Evolutionary conservation across 805 yeast genomes (phyloP).

Genomic region (Hanseniaspora jakobsenii): DNA sequence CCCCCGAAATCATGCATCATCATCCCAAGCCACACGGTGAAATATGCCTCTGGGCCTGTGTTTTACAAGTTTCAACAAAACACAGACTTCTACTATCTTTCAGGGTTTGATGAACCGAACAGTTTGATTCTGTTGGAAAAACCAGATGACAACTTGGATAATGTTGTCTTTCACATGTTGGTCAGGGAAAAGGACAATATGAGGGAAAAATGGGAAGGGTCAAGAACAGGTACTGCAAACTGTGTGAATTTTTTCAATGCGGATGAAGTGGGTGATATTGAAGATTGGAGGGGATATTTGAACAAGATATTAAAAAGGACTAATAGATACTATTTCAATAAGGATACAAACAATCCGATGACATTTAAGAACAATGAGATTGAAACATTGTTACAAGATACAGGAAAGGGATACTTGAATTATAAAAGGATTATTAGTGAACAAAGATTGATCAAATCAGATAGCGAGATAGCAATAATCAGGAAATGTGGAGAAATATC

Average conservation of each 20-base stretch:
- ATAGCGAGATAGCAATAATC: conserved; percentile 65
- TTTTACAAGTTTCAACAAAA: conserved; percentile 89
- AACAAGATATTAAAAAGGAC: conserved; percentile 38
- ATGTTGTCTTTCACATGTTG: conserved; percentile 57
- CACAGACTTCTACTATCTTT: conserved; percentile 71
- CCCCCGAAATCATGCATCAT: conserved; percentile 60
- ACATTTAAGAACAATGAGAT: conserved; percentile 21
- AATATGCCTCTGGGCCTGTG: conserved; percentile 80
- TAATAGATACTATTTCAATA: conserved; percentile 46
- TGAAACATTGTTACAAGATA: conserved; percentile 24
- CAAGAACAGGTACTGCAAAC: conserved; percentile 74
- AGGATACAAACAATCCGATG: conserved; percentile 24
- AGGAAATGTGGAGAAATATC: conserved; percentile 73
- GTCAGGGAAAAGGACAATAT: conserved; percentile 72
- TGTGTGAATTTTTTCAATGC: conserved; percentile 79
- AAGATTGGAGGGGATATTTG: conserved; percentile 34
- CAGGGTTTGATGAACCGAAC: conserved; percentile 90
- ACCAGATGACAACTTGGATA: conserved; percentile 39
- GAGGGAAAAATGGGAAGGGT: conserved; percentile 92
- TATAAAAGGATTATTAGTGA: conserved; percentile 22
- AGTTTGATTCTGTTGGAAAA: conserved; percentile 58
- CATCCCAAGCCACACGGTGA: conserved; percentile 56
- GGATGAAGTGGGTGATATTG: conserved; percentile 51
- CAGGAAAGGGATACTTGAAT: conserved; percentile 21
- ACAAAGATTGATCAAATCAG: conserved; percentile 57